Percentiles rank a stretch among this genome's conserved stretches.
Conservation (phyloP, 2,329 filamentous ascomycete species). For the Microsporum ferrugineum region DNA sequence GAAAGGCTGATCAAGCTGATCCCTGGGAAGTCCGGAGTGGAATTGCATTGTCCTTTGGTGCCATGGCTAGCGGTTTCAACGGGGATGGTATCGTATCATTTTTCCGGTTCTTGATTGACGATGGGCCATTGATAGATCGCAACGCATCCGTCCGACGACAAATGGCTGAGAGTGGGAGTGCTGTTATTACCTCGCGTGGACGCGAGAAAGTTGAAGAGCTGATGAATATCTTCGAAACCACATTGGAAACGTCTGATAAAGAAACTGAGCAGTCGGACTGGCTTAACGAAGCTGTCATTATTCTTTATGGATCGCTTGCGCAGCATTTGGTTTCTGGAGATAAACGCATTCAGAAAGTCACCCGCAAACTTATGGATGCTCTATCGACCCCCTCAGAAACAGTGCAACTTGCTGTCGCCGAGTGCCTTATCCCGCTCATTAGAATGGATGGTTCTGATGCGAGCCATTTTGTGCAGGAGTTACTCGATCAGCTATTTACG, state of each 20-base stretch:
- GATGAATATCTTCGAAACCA: slow-evolving; percentile 84
- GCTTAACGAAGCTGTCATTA: slow-evolving; percentile 93
- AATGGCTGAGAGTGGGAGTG: slow-evolving; percentile 83
- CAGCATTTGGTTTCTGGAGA: slow-evolving; percentile 80
- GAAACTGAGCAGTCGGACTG: slow-evolving; percentile 71
- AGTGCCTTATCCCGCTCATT: slow-evolving; percentile 85
- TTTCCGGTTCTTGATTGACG: slow-evolving; percentile 72
- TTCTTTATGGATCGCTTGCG: slow-evolving; percentile 89
- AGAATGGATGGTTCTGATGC: slow-evolving; percentile 67
- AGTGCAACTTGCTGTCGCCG: slow-evolving; percentile 91
- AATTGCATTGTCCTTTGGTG: slow-evolving; percentile 74
- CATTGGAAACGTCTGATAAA: slow-evolving; percentile 74
- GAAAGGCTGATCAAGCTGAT: slow-evolving; percentile 75
- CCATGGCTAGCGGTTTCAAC: slow-evolving; percentile 61
- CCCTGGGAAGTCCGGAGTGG: slow-evolving; percentile 87
- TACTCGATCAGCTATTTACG: slow-evolving; percentile 70
- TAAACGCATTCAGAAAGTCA: slow-evolving; percentile 72
- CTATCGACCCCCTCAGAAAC: slow-evolving; percentile 91
- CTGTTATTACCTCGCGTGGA: slow-evolving; percentile 69
- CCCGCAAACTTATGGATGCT: slow-evolving; percentile 74
- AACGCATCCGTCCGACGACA: slow-evolving; percentile 66
- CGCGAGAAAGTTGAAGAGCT: slow-evolving; percentile 72
- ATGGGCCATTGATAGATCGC: slow-evolving; percentile 76
- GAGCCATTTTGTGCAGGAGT: slow-evolving; percentile 64
- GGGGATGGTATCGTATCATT: slow-evolving; percentile 61